Base-by-base conservation (phyloP, 2,329 filamentous ascomycete species). In the Lasiodiplodia sp. region DNA sequence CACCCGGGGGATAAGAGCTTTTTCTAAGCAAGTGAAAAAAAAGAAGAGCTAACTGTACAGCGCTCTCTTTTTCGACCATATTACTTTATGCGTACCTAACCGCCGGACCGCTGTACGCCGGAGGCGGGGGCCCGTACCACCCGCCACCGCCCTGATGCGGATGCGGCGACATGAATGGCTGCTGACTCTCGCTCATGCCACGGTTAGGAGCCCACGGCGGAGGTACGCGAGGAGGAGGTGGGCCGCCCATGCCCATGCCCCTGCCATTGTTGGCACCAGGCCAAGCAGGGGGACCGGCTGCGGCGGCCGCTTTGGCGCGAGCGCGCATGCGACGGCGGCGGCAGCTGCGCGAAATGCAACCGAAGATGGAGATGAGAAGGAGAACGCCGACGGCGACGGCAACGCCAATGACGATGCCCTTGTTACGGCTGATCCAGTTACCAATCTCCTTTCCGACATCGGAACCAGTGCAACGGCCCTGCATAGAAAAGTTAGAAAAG, bases 391-490 rank as follows among this genome's bases (percentile, higher is more conserved):
- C 83, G 12, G 89, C 91, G 57, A 84, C 83, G 5, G 87, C 88
- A 12, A 98, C 83, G 28, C 92, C 94, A 71, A 98, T 97, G 72
- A 96, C 91, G 71, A 98, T 87, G 65, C 87, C 82, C 80, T 92
- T 92, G 82, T 98, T 90, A 72, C 89, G 81, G 31, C 87, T 82
- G 78, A 98, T 89, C 91, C 93, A 97, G 70, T 86, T 86, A 66
- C 82, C 84, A 71, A 96, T 89, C 80, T 94, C 89, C 71, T 89
- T 90, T 73, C 85, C 85, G 2, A 92, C 86, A 34, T 87, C 90
- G 44, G 88, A 84, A 70, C 93, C 94, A 73, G 86, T 80, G 81
- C 96, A 99, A 73, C 85, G 82, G 53, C 96, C 96, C 84, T 86
- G 44, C 44, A 72, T 28, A 16, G 47, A 16, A 28, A 40, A 23